phyloP scores from a whole-genome alignment of 345 rosid species.

The Eucalyptus coolabah region DNA sequence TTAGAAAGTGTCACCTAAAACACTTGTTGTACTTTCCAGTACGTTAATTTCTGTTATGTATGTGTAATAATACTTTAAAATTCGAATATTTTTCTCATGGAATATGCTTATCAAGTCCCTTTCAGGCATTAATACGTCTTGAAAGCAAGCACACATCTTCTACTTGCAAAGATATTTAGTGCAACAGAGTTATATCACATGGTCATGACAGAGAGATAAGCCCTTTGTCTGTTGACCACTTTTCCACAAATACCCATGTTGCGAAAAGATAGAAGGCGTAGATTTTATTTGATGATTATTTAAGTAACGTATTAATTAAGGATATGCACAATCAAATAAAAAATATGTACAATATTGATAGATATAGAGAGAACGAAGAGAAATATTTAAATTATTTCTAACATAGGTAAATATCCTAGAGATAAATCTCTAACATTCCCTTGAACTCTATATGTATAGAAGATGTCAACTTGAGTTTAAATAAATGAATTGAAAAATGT shows the following conservation, averaged over 20 bases:
- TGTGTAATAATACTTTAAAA: background rate
- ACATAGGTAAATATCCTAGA: background rate
- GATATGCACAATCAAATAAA: background rate
- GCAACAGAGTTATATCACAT: background rate
- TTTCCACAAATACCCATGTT: background rate
- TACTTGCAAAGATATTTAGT: background rate
- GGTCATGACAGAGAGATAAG: fast-evolving
- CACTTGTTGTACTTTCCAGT: background rate
- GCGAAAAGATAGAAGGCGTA: background rate
- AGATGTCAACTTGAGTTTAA: background rate
- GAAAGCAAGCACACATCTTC: background rate
- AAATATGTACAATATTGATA: background rate
- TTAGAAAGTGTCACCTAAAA: background rate
- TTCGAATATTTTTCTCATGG: background rate
- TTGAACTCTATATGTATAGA: background rate
- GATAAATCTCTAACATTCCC: background rate
- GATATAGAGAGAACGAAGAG: fast-evolving
- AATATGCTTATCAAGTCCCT: background rate
- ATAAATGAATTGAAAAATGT: background rate
- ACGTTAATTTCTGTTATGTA: background rate
- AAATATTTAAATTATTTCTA: background rate
- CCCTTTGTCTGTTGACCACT: background rate
- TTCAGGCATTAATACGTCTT: background rate
- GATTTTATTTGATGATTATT: background rate
- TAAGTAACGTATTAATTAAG: background rate